These are phyloP conservation scores for Russula emetica DNA, from an alignment of 768 basidiomycete genomes.

Conservation along the genomic window DNA sequence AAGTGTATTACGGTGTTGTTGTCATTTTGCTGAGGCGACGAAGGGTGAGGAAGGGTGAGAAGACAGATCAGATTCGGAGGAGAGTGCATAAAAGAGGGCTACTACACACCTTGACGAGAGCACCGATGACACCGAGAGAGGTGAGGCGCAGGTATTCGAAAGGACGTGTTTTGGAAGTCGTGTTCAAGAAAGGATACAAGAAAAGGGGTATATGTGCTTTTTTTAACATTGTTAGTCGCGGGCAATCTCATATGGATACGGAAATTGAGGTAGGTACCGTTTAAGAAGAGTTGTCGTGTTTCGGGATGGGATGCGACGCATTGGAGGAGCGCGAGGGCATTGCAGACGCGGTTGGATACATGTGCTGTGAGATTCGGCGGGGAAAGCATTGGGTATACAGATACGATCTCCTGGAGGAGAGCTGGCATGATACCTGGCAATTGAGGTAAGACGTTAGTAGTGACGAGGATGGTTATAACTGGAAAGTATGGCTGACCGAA, in stretches of 20 bases:
- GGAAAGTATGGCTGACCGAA: conserved; percentile 60
- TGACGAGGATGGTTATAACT: conserved; percentile 7
- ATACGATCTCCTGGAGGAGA: conserved; percentile 94
- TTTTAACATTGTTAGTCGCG: not conserved
- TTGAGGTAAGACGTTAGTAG: not conserved
- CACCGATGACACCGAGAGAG: conserved; percentile 98
- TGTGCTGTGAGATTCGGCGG: conserved; percentile 96
- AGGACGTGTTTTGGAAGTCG: conserved; percentile 97
- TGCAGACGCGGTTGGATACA: conserved; percentile 97
- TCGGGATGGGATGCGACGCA: conserved; percentile 98
- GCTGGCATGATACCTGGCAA: conserved; percentile 91
- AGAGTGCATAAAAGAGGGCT: not conserved
- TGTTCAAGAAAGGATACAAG: conserved; percentile 97
- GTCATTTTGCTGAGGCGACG: conserved; percentile 81
- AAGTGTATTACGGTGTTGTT: conserved; percentile 99
- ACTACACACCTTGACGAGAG: conserved; percentile 80
- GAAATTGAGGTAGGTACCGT: conserved; percentile 54
- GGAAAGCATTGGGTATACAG: conserved; percentile 92
- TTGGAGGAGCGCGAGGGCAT: conserved; percentile 94
- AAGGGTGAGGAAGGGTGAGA: not conserved
- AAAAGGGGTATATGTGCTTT: conserved; percentile 93
- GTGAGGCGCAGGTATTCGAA: conserved; percentile 99
- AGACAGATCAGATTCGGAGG: not conserved
- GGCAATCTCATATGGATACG: not conserved
- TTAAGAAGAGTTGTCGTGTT: conserved; percentile 90